phyloP scores from a whole-genome alignment of 2,329 filamentous ascomycete genomes.

The Bipolaris oryzae region DNA sequence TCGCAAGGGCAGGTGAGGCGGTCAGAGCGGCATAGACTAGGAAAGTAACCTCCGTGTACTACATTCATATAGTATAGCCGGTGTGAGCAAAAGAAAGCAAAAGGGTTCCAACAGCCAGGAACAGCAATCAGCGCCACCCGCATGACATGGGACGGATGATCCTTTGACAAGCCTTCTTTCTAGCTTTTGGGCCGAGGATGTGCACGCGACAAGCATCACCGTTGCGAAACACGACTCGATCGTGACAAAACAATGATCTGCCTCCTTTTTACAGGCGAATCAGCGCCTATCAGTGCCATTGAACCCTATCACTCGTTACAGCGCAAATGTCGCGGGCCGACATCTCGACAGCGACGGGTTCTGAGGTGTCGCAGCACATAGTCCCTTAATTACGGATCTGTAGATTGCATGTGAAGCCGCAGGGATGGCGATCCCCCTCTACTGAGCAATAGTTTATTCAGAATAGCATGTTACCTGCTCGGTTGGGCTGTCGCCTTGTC shows the following conservation, averaged over 20 bases:
- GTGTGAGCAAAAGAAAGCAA: not conserved
- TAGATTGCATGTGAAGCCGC: constrained; percentile 29
- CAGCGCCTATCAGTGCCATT: not conserved
- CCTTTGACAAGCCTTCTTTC: not conserved
- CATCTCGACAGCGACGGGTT: not conserved
- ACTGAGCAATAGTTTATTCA: constrained; percentile 21
- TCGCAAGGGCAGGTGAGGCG: not conserved
- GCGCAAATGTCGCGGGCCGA: not conserved
- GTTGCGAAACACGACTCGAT: not conserved
- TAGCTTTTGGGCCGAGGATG: not conserved
- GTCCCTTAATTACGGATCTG: not conserved
- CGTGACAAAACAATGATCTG: not conserved
- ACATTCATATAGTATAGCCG: not conserved
- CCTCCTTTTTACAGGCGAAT: not conserved
- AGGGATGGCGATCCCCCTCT: constrained; percentile 16
- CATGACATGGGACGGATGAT: not conserved
- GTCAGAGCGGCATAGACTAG: not conserved
- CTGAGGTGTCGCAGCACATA: not conserved
- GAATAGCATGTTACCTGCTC: constrained; percentile 22
- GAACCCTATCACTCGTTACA: not conserved
- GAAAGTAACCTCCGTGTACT: not conserved
- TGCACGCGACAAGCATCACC: not conserved
- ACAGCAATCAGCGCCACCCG: not conserved
- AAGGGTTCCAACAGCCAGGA: not conserved
- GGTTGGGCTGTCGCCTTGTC: constrained; percentile 11